Evolutionary conservation across 176 grass and related monocot species (phyloP).

Genomic region (Rhynchospora breviuscula): DNA sequence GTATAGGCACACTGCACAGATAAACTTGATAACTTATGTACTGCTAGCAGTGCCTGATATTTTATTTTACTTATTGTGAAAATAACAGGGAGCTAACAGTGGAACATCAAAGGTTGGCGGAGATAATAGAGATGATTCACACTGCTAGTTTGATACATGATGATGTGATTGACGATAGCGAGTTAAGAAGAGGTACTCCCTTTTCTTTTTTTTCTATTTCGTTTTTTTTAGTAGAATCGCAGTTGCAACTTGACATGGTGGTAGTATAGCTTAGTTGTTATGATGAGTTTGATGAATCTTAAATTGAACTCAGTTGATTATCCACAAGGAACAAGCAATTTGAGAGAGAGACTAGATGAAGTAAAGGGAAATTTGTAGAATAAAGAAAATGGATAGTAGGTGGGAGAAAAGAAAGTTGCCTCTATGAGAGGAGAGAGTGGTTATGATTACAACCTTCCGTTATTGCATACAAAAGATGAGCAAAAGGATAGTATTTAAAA

Average conservation of each 20-base stretch:
- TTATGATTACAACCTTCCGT: background rate
- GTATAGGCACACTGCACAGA: background rate
- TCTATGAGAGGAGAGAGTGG: background rate
- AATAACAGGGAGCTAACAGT: constrained; percentile 68
- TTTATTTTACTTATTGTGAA: background rate
- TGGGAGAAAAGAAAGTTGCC: background rate
- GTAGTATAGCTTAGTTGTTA: background rate
- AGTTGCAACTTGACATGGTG: background rate
- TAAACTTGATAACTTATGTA: background rate
- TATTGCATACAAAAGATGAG: background rate
- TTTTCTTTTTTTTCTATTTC: background rate
- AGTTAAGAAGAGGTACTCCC: constrained; percentile 66
- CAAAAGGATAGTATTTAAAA: background rate
- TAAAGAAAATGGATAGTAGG: background rate
- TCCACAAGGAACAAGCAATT: background rate
- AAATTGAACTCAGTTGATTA: background rate
- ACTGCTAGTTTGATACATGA: constrained; percentile 98
- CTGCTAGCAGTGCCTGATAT: background rate
- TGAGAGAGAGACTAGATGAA: background rate
- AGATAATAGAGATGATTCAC: constrained; percentile 99
- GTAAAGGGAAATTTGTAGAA: too few relatives aligned
- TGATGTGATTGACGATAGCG: constrained; percentile 95
- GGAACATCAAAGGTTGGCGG: constrained; percentile 75
- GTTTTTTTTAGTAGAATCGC: background rate
- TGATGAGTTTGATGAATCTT: background rate